Percentiles rank a stretch among this genome's conserved stretches.
These are phyloP conservation scores for Panicum virgatum DNA, from an alignment of 202 grass and related monocot genomes.

Conservation along the genomic window DNA sequence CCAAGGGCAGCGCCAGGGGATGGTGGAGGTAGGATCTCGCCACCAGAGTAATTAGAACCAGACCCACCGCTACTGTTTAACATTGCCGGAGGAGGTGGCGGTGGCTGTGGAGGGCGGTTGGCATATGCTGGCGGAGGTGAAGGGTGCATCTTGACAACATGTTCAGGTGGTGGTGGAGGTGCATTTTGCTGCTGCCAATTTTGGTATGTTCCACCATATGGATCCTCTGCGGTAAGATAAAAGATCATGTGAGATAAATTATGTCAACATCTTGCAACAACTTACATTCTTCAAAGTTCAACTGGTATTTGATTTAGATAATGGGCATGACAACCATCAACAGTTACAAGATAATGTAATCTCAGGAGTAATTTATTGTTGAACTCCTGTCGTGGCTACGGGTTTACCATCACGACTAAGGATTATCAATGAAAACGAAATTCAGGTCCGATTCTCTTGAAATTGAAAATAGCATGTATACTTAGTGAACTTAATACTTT, in stretches of 20 bases:
- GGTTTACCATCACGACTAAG: neutral
- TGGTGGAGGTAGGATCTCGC: conserved; percentile 70
- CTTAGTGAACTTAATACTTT: neutral
- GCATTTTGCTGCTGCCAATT: conserved; percentile 80
- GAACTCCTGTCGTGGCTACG: neutral
- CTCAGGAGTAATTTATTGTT: neutral
- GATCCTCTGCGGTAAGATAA: conserved; percentile 54
- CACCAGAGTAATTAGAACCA: conserved; percentile 81
- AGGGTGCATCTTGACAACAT: conserved; percentile 70
- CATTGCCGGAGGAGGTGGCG: conserved; percentile 35
- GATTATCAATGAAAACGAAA: neutral
- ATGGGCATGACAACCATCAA: conserved; percentile 28
- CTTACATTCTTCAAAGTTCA: neutral
- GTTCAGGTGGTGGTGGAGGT: conserved; percentile 49
- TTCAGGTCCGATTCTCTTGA: conserved; percentile 2
- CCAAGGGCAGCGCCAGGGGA: conserved; percentile 53
- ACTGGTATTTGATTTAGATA: conserved; percentile 2
- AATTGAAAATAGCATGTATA: neutral
- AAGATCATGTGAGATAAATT: conserved; percentile 23
- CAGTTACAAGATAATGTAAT: neutral
- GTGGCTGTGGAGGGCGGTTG: conserved; percentile 60
- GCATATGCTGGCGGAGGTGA: conserved; percentile 60
- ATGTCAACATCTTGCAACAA: conserved; percentile 1
- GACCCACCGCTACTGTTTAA: conserved; percentile 73
- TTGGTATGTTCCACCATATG: conserved; percentile 62